A percentile compares a stretch with the other conserved stretches of the same genome.
Evolutionary conservation across 345 rosid genomes (phyloP).

Genomic region (Microthlaspi erraticum): DNA sequence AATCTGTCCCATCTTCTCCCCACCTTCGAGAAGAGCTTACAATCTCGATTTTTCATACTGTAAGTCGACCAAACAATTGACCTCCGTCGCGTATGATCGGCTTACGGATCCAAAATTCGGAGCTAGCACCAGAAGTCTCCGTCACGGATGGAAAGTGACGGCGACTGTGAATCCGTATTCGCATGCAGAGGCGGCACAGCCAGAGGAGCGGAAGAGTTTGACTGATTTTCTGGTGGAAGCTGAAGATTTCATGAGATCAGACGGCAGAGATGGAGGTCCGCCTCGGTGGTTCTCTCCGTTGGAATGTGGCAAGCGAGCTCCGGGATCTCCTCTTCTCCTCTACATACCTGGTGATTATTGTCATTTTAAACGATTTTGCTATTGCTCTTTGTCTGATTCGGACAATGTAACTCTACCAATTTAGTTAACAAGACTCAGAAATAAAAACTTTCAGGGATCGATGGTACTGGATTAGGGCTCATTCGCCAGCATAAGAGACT

Average conservation of each 20-base stretch:
- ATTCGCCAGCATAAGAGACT: slow-evolving; percentile 59
- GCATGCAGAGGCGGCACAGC: slow-evolving; percentile 27
- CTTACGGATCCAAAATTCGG: too few species aligned
- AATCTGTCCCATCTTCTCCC: slow-evolving; percentile 18
- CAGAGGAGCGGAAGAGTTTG: slow-evolving; percentile 47
- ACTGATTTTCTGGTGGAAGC: slow-evolving; percentile 50
- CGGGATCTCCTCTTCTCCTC: slow-evolving; percentile 63
- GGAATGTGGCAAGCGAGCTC: slow-evolving; percentile 47
- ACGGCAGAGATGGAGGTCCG: slow-evolving; percentile 56
- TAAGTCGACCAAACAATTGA: slow-evolving; percentile 3
- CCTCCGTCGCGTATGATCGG: slow-evolving; percentile 27
- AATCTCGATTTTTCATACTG: background rate
- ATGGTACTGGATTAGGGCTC: slow-evolving; percentile 81
- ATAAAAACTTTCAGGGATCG: slow-evolving; percentile 54
- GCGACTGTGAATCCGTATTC: slow-evolving; percentile 38
- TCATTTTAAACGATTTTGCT: background rate
- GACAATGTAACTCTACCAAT: too few species aligned
- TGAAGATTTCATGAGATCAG: slow-evolving; percentile 47
- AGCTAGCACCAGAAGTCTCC: background rate
- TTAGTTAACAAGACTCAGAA: background rate
- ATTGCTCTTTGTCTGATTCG: too few species aligned
- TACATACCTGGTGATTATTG: slow-evolving; percentile 52
- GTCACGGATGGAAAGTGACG: background rate
- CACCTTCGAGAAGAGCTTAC: slow-evolving; percentile 10
- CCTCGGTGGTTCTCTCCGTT: slow-evolving; percentile 83